Evolutionary conservation across 2,329 filamentous ascomycete species (phyloP).

Genomic region (Paraconiothyrium brasiliense): DNA sequence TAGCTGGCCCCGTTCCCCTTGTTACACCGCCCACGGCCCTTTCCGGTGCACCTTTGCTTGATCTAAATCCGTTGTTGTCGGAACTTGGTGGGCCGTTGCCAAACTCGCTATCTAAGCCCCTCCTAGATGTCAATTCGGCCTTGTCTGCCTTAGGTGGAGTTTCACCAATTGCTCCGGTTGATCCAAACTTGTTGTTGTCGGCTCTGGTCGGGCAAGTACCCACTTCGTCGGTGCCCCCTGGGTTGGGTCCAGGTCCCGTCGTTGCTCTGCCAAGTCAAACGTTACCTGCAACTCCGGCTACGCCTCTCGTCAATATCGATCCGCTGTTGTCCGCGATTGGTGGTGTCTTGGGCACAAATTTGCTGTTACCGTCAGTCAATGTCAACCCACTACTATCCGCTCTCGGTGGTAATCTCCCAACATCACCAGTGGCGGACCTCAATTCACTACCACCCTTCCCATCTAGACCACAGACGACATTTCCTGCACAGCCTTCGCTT

Average conservation of each 20-base stretch:
- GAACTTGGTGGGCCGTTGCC: not conserved
- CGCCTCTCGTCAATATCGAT: too few species aligned
- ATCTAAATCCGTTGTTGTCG: not conserved
- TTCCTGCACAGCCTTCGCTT: too few species aligned
- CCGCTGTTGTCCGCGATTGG: not conserved
- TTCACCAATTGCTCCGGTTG: not conserved
- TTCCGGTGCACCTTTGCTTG: not conserved
- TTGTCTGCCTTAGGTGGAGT: not conserved
- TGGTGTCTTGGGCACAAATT: not conserved
- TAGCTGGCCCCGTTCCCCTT: not conserved
- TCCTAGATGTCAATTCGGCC: not conserved
- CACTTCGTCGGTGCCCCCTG: not conserved
- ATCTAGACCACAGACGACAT: too few species aligned
- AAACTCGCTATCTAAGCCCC: not conserved
- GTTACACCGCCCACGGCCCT: not conserved
- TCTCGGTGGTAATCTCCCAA: too few species aligned
- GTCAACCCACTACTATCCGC: slow-evolving; percentile 4
- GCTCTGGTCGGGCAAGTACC: not conserved
- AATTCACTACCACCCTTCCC: too few species aligned
- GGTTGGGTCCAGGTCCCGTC: too few species aligned
- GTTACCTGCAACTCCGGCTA: too few species aligned
- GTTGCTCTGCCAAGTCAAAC: too few species aligned
- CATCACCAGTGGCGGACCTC: too few species aligned
- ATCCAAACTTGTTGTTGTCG: not conserved
- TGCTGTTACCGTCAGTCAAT: not conserved